Base-by-base conservation (phyloP, 2,329 filamentous ascomycete genomes). In the Alternaria arbusti region DNA sequence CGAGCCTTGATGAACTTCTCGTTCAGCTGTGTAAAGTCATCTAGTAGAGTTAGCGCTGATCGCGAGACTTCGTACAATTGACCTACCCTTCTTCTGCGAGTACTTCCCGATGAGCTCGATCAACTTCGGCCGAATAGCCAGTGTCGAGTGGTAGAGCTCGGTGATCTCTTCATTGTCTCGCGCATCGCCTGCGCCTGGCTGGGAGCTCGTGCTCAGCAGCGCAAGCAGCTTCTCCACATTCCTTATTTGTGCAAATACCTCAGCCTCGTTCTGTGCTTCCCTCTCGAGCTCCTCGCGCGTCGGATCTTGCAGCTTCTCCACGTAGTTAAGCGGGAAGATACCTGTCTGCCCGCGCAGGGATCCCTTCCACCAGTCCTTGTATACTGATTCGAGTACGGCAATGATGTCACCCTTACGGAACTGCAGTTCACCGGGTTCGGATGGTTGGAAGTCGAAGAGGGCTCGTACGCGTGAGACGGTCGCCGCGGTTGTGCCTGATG, bases 1-100 rank as follows among this genome's bases (percentile, higher is more conserved):
- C 96, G 90, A 49, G 96, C 96, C 82, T 99, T 99, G 85, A 99
- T 98, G 81, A 99, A 99, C 83, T 98, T 98, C 81, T 99, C 96
- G 76, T 99, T 99, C 66, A 99, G 85, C 78, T 98, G 95, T 3
- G 96, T 97, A 77, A 99, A 98, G 80, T 99, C 96, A 81, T 99
- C 96, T 97, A 69, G 69, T 13, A 43, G 46, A 22, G 61, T 74
- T 61, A 73, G 61, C 25, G 54, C 50, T 45, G 26, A 7, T 57
- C 10, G 28, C 6, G 10, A 49, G 22, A 4, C 20, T 36, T 12
- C 15, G 2, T 1, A 17, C 13, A 10, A 26, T 8, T 11, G 22
- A 58, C 78, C 70, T 83, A 95, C 94, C 94, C 83, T 99, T 99
- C 87, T 97, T 98, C 79, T 99, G 96, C 10, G 96, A 98, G 78